Evolutionary conservation across 1,139 yeast species (phyloP), one percentile per base, ranked within the genome.

Genomic region (Suhomyces panamericanus): DNA sequence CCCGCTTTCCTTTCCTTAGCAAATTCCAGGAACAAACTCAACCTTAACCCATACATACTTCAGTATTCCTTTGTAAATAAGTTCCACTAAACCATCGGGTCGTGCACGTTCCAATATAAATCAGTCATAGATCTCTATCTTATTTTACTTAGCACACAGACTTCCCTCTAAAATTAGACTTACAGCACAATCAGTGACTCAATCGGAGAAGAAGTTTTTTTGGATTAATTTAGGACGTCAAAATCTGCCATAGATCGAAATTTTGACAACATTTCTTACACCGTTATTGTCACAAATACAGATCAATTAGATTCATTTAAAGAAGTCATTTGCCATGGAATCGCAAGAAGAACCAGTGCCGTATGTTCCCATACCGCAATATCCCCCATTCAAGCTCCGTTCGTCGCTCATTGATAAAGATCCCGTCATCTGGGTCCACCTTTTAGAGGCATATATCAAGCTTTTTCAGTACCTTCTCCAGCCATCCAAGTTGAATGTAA

Each of bases 361-460:
- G 6, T 51, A 58, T 35, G 66, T 82, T 11, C 88, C 88, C 1
- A 78, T 85, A 12, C 87, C 87, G 6, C 77, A 78, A 33, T 86
- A 80, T 49, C 93, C 93, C 3, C 90, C 90, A 1, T 85, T 85
- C 64, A 76, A 78, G 49, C 72, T 86, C 28, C 69, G 93, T 33
- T 85, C 91, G 0, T 81, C 88, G 9, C 68, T 86, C 55, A 83
- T 85, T 9, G 93, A 86, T 56, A 85, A 81, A 53, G 95, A 86
- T 58, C 95, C 95, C 0, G 90, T 86, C 29, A 85, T 86, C 10
- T 86, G 91, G 90, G 85, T 77, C 3, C 89, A 85, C 60, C 64
- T 84, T 27, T 64, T 85, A 13, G 87, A 83, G 51, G 79, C 80
- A 4, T 86, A 84, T 59, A 78, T 84, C 43, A 60, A 61, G 22